phyloP scores from a whole-genome alignment of 1,284 basidiomycete species.

The Apiotrichum veenhuisii region DNA sequence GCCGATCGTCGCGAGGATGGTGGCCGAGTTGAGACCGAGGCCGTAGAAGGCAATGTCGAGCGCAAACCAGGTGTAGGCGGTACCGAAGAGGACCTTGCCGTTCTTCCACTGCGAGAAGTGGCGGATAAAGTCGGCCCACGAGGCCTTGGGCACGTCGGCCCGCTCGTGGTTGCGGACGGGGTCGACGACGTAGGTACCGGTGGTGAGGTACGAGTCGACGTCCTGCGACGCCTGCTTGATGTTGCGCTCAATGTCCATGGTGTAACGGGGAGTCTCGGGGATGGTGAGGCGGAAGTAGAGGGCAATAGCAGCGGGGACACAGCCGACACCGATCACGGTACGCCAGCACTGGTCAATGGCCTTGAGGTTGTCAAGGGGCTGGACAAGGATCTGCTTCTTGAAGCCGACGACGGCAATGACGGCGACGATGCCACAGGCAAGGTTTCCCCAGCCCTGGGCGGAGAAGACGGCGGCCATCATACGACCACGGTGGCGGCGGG shows the following conservation, averaged over 20 bases:
- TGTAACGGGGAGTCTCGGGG: constrained; percentile 66
- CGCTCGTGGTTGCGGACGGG: constrained; percentile 59
- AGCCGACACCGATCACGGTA: constrained; percentile 53
- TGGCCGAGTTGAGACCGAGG: constrained; percentile 72
- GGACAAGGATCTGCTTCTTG: constrained; percentile 59
- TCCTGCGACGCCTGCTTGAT: constrained; percentile 66
- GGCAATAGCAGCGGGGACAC: constrained; percentile 50
- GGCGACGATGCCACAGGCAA: constrained; percentile 65
- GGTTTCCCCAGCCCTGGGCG: constrained; percentile 56
- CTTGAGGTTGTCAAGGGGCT: constrained; percentile 45
- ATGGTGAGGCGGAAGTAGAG: constrained; percentile 55
- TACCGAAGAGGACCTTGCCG: constrained; percentile 52
- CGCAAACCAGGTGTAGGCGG: constrained; percentile 64
- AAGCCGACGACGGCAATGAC: constrained; percentile 66
- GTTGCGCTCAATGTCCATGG: constrained; percentile 84
- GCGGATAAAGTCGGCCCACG: constrained; percentile 59
- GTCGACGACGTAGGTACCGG: constrained; percentile 55
- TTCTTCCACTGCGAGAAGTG: constrained; percentile 54
- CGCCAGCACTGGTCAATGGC: constrained; percentile 54
- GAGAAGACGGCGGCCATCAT: constrained; percentile 55
- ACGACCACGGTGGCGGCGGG: constrained; percentile 60
- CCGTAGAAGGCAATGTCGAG: constrained; percentile 74
- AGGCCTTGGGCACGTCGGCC: constrained; percentile 63
- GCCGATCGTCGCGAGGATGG: constrained; percentile 56
- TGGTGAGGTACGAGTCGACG: constrained; percentile 60